Evolutionary conservation across 345 rosid genomes (phyloP).

Genomic region (Gossypium australe): DNA sequence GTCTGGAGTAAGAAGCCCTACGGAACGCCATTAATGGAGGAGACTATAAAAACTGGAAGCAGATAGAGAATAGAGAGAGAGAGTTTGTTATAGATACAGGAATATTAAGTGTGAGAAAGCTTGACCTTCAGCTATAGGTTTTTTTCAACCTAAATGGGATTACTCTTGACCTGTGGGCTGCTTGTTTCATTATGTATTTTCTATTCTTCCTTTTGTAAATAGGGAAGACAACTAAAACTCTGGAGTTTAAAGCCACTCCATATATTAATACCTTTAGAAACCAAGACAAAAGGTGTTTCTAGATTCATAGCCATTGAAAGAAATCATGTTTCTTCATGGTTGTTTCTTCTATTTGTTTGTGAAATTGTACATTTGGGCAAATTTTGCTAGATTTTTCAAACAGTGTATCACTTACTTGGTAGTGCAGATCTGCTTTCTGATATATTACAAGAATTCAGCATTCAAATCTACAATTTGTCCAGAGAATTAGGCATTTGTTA

Average conservation of each 20-base stretch:
- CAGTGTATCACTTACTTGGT: background rate
- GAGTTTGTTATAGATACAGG: background rate
- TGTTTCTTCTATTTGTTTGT: background rate
- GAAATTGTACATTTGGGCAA: background rate
- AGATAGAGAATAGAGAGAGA: constrained; percentile 1
- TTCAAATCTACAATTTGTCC: background rate
- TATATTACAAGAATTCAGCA: background rate
- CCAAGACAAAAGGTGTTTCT: constrained; percentile 12
- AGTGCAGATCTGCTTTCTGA: background rate
- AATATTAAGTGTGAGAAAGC: constrained; percentile 16
- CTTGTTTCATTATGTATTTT: constrained; percentile 10
- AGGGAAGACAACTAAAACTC: constrained; percentile 18
- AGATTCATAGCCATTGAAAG: constrained; percentile 17
- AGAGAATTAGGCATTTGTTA: background rate
- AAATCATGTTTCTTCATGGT: background rate
- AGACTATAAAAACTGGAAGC: background rate
- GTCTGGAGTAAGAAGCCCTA: constrained; percentile 60
- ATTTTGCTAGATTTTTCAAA: background rate
- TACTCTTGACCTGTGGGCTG: constrained; percentile 1
- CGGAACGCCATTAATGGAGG: constrained; percentile 38
- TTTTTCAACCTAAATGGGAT: background rate
- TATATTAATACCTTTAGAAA: constrained; percentile 11
- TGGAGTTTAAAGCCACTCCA: constrained; percentile 13
- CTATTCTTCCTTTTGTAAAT: constrained; percentile 22
- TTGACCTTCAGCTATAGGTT: constrained; percentile 8